Evolutionary conservation across 2,329 filamentous ascomycete genomes (phyloP), one percentile per base, ranked within the genome.

Genomic region (Coleophoma eucalyptorum): DNA sequence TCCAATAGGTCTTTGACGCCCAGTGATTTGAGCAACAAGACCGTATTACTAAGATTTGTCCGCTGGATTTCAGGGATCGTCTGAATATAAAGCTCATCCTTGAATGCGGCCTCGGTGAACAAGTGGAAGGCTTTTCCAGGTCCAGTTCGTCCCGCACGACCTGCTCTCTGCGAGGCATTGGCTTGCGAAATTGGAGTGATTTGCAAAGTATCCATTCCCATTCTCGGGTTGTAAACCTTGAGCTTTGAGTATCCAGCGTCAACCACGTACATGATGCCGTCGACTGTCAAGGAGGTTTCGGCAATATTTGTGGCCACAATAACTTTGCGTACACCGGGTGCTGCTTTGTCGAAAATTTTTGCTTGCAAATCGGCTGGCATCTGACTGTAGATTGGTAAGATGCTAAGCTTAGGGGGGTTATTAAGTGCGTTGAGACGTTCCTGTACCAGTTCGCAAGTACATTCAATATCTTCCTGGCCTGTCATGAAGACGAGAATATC

Each of bases 401-500:
- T 96, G 65, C 89, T 93, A 52, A 99, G 81, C 65, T 96, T 93
- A 1, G 94, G 92, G 1, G 94, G 93, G 62, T 99, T 92, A 56
- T 97, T 97, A 32, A 99, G 79, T 31, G 93, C 81, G 57, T 90
- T 87, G 15, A 99, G 76, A 41, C 94, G 80, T 66, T 97, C 93
- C 49, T 90, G 89, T 3, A 97, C 80, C 18, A 97, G 76, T 64
- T 99, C 94, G 66, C 94, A 99, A 0, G 95, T 99, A 40, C 88
- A 88, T 68, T 99, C 94, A 55, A 99, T 99, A 64, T 99, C 94
- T 70, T 99, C 95, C 67, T 97, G 94, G 11, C 94, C 94, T 0
- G 95, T 99, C 94, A 99, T 99, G 70, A 99, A 99, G 8, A 99
- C 93, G 8, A 99, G 75, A 50, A 99, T 97, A 70, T 99, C 94